Conservation (phyloP, 371 early-diverging fungal genomes). For the Mortierella sp. region DNA sequence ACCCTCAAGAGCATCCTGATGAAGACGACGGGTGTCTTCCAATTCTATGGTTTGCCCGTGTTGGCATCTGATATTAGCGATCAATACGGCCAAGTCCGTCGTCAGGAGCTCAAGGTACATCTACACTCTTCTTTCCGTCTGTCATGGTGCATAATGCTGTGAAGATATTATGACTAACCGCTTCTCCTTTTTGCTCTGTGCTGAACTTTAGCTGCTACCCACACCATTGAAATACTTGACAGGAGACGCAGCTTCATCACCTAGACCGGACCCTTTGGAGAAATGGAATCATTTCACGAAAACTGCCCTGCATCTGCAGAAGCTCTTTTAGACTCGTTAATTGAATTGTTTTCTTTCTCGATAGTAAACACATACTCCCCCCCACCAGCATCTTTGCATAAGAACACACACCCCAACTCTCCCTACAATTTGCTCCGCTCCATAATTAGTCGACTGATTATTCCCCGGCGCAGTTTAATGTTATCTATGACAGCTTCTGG, state of each 20-base stretch:
- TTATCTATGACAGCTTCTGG: slow-evolving; percentile 23
- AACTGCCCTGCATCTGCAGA: slow-evolving; percentile 1
- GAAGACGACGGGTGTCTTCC: slow-evolving; percentile 36
- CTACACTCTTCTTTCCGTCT: no score
- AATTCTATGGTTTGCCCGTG: slow-evolving; percentile 26
- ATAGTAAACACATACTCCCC: background rate
- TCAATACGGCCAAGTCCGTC: slow-evolving; percentile 36
- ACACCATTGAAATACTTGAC: slow-evolving; percentile 4
- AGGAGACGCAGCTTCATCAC: slow-evolving; percentile 6
- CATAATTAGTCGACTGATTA: background rate
- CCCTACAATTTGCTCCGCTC: background rate
- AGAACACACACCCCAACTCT: background rate
- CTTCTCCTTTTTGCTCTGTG: background rate
- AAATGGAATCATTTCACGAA: slow-evolving; percentile 25
- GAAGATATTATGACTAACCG: background rate
- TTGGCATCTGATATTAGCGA: slow-evolving; percentile 41
- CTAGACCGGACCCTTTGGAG: slow-evolving; percentile 7
- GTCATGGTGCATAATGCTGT: background rate
- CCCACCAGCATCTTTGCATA: background rate
- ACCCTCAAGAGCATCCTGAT: slow-evolving; percentile 42
- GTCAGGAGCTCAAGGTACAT: slow-evolving; percentile 47
- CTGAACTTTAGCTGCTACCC: slow-evolving; percentile 13
- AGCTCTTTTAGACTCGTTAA: background rate
- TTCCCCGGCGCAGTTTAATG: background rate
- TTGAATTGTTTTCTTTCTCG: no score